Evolutionary conservation across 148 eudicot species (phyloP).

Genomic region (Heliamphora exappendiculata): DNA sequence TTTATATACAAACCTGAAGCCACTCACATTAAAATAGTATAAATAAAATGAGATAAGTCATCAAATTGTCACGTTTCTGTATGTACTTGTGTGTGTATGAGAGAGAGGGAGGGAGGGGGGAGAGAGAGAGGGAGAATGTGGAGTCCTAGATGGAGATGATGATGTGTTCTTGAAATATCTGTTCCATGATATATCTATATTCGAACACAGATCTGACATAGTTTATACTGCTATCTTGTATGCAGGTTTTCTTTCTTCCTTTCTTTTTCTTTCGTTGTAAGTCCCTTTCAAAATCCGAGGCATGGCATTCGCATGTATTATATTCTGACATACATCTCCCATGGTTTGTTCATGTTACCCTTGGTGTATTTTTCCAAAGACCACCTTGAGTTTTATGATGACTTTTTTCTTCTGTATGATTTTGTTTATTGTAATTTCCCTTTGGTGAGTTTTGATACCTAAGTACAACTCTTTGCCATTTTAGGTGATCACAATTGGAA

Average conservation of each 20-base stretch:
- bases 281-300: too few relatives aligned
- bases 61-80: neutral
- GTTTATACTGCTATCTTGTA: too few relatives aligned
- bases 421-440: neutral
- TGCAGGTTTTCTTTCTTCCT: too few relatives aligned
- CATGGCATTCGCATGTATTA: too few relatives aligned
- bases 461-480: neutral
- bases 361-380: too few relatives aligned
- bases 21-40: neutral
- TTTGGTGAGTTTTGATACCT: neutral
- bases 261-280: too few relatives aligned
- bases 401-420: neutral
- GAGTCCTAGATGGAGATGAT: neutral
- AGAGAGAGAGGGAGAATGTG: neutral
- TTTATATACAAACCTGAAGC: too few relatives aligned
- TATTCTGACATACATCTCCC: too few relatives aligned
- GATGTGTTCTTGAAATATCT: neutral
- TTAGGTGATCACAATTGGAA: constrained; percentile 78
- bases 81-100: neutral
- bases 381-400: neutral
- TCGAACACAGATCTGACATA: too few relatives aligned
- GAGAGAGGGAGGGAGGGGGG: too few relatives aligned
- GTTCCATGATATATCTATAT: too few relatives aligned
- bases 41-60: neutral
- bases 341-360: too few relatives aligned